Evolutionary conservation across 2,329 filamentous ascomycete genomes (phyloP).

Genomic region (Penicillium sp.): DNA sequence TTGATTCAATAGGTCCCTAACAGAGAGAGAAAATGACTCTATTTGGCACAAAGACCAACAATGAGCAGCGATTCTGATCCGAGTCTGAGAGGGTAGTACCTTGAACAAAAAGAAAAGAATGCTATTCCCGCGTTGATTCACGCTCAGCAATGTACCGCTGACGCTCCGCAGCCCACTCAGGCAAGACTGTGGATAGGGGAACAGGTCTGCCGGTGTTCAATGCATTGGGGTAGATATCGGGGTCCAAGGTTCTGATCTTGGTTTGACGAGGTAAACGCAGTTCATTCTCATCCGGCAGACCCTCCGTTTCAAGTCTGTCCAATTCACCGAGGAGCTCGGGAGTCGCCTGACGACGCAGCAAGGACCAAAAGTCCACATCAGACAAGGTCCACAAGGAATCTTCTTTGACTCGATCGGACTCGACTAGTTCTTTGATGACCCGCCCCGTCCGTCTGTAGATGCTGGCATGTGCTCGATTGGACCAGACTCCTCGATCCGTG

Average conservation of each 20-base stretch:
- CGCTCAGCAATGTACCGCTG: background rate
- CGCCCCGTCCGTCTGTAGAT: slow-evolving; percentile 31
- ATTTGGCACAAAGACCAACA: too few relatives aligned
- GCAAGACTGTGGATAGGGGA: background rate
- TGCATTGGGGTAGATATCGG: background rate
- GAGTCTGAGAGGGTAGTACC: background rate
- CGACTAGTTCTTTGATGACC: slow-evolving; percentile 28
- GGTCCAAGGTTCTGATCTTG: background rate
- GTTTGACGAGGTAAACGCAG: background rate
- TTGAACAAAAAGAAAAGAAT: too few relatives aligned
- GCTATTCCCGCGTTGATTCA: background rate
- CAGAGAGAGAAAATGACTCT: too few relatives aligned
- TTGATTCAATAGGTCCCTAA: too few relatives aligned
- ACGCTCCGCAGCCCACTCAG: slow-evolving; percentile 1
- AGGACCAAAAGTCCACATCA: background rate
- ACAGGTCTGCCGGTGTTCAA: background rate
- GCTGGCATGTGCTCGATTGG: slow-evolving; percentile 32
- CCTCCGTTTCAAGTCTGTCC: background rate
- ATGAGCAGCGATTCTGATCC: too few relatives aligned
- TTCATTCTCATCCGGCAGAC: background rate
- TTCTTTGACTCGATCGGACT: background rate
- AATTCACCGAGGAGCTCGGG: background rate
- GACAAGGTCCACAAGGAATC: background rate
- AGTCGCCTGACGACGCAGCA: background rate
- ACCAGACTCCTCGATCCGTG: slow-evolving; percentile 35